Evolutionary conservation across 331 rosid species (phyloP).

Genomic region (Ulmus americana): DNA sequence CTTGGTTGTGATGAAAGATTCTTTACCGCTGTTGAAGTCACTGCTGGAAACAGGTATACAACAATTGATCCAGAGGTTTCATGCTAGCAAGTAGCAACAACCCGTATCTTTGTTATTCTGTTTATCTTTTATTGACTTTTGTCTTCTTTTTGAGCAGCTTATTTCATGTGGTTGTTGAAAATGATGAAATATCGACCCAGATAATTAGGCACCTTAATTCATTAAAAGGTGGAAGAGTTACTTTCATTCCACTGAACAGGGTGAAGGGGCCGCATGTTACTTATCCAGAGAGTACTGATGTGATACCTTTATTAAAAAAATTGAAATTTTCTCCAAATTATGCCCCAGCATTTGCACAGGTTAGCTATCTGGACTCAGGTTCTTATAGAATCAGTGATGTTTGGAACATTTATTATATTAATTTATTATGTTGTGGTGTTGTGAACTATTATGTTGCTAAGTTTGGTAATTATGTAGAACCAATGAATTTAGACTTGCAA

Average conservation of each 20-base stretch:
- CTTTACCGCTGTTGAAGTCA: constrained; percentile 95
- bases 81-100: no score
- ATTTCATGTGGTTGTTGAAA: constrained; percentile 95
- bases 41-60: constrained; percentile 87
- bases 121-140: constrained; percentile 12
- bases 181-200: constrained; percentile 82
- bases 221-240: constrained; percentile 88
- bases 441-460: not conserved
- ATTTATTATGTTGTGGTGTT: not conserved
- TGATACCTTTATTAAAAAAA: constrained; percentile 74
- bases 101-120: not conserved
- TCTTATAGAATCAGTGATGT: constrained; percentile 12
- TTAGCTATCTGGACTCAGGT: constrained; percentile 30
- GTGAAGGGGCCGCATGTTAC: constrained; percentile 63
- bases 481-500: no score
- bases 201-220: constrained; percentile 88
- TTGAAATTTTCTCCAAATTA: constrained; percentile 51
- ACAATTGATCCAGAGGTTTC: not conserved
- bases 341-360: constrained; percentile 78
- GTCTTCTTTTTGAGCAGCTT: constrained; percentile 54
- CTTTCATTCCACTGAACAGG: constrained; percentile 92
- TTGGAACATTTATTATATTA: not conserved
- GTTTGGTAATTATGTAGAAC: no score
- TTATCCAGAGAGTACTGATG: constrained; percentile 89
- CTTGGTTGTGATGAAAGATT: constrained; percentile 82